Conservation (phyloP, 345 rosid species). For the Populus tremula region DNA sequence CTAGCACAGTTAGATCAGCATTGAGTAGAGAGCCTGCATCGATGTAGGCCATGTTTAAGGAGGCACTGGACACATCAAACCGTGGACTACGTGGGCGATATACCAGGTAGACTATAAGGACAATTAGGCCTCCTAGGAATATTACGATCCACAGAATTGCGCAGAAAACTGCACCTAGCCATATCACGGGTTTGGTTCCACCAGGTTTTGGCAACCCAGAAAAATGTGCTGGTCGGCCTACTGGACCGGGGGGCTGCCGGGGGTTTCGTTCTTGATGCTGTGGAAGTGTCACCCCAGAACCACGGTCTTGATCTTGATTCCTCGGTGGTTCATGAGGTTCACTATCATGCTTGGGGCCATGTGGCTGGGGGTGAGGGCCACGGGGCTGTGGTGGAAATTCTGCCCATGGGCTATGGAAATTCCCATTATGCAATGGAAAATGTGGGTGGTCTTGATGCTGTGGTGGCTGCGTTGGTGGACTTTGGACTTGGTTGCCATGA, state of each 20-base stretch:
- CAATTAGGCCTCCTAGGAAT: conserved; percentile 55
- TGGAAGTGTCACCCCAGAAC: not conserved
- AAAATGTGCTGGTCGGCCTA: conserved; percentile 14
- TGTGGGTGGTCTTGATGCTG: not conserved
- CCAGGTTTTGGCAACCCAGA: conserved; percentile 20
- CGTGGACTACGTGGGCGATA: conserved; percentile 70
- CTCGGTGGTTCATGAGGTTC: not conserved
- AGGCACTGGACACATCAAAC: conserved; percentile 60
- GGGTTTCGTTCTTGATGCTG: not conserved
- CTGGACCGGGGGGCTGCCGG: conserved; percentile 17
- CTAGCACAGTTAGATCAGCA: conserved; percentile 62
- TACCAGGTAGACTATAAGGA: conserved; percentile 68
- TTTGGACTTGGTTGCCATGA: not conserved
- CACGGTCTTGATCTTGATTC: not conserved
- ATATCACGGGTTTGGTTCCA: conserved; percentile 34
- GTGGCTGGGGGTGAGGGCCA: not conserved
- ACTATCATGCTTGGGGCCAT: not conserved
- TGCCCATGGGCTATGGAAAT: not conserved
- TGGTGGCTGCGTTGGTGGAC: conserved; percentile 11
- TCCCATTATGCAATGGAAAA: not conserved
- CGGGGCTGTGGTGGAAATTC: not conserved
- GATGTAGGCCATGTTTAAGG: conserved; percentile 69
- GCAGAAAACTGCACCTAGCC: conserved; percentile 57
- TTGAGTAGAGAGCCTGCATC: conserved; percentile 65
- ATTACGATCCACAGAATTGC: conserved; percentile 55